phyloP scores from a whole-genome alignment of 2,329 filamentous ascomycete genomes.

The Metarhizium brunneum region DNA sequence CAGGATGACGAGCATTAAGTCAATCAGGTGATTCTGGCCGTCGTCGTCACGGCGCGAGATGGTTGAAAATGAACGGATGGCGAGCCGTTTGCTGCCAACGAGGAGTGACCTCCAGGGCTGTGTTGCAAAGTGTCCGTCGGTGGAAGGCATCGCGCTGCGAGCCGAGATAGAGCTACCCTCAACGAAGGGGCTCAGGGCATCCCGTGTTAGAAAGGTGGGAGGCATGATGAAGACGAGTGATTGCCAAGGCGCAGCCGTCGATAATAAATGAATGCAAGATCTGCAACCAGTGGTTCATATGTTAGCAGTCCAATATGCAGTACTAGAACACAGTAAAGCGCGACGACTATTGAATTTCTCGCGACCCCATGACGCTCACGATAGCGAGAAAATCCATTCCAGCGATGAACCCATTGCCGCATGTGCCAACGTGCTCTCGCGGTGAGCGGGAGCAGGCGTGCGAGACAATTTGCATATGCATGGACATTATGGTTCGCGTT shows the following conservation, averaged over 20 bases:
- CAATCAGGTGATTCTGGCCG: conserved; percentile 54
- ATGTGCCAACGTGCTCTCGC: no score
- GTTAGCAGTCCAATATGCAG: background rate
- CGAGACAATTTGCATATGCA: background rate
- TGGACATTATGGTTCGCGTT: background rate
- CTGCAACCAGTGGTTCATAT: conserved; percentile 1
- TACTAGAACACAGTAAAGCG: background rate
- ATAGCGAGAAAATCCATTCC: background rate
- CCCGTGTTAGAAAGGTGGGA: conserved; percentile 4
- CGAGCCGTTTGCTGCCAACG: conserved; percentile 3
- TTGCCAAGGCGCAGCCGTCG: background rate
- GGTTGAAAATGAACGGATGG: conserved; percentile 5
- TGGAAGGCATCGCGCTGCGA: conserved; percentile 7
- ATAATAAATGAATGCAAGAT: conserved; percentile 9
- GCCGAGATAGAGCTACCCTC: conserved; percentile 3
- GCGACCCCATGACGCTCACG: background rate
- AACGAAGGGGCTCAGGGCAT: background rate
- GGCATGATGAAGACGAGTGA: conserved; percentile 4
- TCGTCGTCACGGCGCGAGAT: conserved; percentile 20
- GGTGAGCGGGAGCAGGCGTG: background rate
- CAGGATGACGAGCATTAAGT: conserved; percentile 71
- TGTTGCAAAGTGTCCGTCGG: conserved; percentile 1
- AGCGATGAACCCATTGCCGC: background rate
- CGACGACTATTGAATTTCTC: background rate
- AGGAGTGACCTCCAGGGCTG: conserved; percentile 9